Base-by-base conservation (phyloP, 495 filamentous ascomycete genomes). In the Hamigera avellanea region DNA sequence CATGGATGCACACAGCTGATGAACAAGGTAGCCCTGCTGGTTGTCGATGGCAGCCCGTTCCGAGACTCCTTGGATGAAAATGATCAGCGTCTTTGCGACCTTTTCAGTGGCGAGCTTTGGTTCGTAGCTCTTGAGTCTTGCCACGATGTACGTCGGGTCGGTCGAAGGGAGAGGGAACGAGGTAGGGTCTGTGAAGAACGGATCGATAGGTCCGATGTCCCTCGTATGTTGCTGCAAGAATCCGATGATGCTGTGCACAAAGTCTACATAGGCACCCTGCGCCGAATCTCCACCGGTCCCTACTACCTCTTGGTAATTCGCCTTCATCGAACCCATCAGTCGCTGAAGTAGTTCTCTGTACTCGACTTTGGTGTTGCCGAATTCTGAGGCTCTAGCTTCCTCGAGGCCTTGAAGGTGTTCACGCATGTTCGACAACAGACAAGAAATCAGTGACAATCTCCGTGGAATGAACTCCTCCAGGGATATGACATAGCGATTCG, bases 101-200 rank as follows among this genome's bases (percentile, higher is more conserved):
- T 69, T 66, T 14, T 57, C 40, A 14, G 72, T 59, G 6, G 56
- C 52, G 7, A 83, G 59, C 41, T 72, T 77, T 4, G 75, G 61
- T 10, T 69, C 76, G 40, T 82, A 84, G 37, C 73, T 66, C 44
- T 73, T 76, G 36, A 84, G 57, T 39, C 68, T 67, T 7, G 77
- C 80, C 14, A 81, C 73, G 21, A 84, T 75, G 53, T 84, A 84
- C 1, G 64, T 70, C 3, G 81, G 80, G 42, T 85, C 80, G 0
- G 53, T 61, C 14, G 66, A 64, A 12, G 80, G 80, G 19, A 83
- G 56, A 5, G 80, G 80, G 52, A 85, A 85, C 0, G 70, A 54
- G 16, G 64, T 50, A 7, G 75, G 72, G 39, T 84, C 71, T 2
- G 72, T 82, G 59, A 85, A 85, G 64, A 79, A 85, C 2, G 53